Conservation (phyloP, 2,329 filamentous ascomycete genomes). For the Tolypocladium inflatum region DNA sequence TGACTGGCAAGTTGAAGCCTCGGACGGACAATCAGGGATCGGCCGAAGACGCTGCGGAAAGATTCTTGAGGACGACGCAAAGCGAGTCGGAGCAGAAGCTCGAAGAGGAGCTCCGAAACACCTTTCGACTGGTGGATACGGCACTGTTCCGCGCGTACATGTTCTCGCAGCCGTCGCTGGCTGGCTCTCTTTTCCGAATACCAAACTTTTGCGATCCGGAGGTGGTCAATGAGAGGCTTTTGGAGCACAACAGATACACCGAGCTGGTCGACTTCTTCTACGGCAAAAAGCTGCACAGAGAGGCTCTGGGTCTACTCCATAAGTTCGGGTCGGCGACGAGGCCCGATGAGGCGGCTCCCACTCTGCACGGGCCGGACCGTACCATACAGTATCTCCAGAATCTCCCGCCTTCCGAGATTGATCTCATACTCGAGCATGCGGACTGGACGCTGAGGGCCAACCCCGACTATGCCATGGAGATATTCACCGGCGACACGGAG, state of each 20-base stretch:
- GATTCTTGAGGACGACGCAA: slow-evolving; percentile 38
- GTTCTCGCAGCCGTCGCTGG: slow-evolving; percentile 77
- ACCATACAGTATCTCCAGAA: slow-evolving; percentile 88
- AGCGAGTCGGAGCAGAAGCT: slow-evolving; percentile 50
- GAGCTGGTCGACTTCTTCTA: slow-evolving; percentile 97
- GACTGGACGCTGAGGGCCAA: slow-evolving; percentile 74
- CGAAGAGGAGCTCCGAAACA: slow-evolving; percentile 61
- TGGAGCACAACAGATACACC: slow-evolving; percentile 80
- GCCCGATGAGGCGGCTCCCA: slow-evolving; percentile 39
- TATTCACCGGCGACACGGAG: slow-evolving; percentile 88
- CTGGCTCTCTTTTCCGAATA: slow-evolving; percentile 84
- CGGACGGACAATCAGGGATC: slow-evolving; percentile 32
- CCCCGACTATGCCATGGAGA: slow-evolving; percentile 73
- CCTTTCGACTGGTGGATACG: slow-evolving; percentile 82
- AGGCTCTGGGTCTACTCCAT: slow-evolving; percentile 72
- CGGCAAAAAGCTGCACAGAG: slow-evolving; percentile 84
- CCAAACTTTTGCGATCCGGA: slow-evolving; percentile 95
- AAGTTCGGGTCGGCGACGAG: slow-evolving; percentile 62
- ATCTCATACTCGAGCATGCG: slow-evolving; percentile 83
- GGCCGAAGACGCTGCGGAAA: slow-evolving; percentile 43
- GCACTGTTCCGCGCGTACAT: slow-evolving; percentile 92
- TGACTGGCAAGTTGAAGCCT: slow-evolving; percentile 51
- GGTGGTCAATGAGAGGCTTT: slow-evolving; percentile 86
- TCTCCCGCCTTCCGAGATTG: slow-evolving; percentile 76
- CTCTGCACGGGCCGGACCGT: slow-evolving; percentile 68